Base-by-base conservation (phyloP, 1,139 yeast species). In the Debaryomyces udenii region DNA sequence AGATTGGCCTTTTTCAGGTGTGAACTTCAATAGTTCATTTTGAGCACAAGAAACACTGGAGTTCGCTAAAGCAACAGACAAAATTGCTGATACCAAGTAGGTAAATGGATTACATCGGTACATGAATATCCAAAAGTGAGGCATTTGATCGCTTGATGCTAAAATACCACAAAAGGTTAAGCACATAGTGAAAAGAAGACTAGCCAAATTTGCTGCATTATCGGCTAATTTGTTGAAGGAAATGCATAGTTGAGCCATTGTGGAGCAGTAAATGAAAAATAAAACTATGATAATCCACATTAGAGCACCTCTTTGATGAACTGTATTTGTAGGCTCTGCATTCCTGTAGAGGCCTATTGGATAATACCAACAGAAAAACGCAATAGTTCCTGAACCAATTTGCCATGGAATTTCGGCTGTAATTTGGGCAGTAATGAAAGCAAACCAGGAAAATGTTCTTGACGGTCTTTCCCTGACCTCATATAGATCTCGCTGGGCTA, bases 371-470 rank as follows among this genome's bases (percentile, higher is more conserved):
- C 83, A 77, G 57, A 86, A 76, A 66, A 74, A 89, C 3, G 84
- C 74, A 6, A 86, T 20, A 1, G 90, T 79, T 47, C 88, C 90
- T 42, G 77, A 70, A 3, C 81, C 45, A 14, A 81, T 52, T 55
- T 85, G 86, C 84, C 87, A 86, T 23, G 96, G 95, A 28, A 86
- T 59, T 57, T 89, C 96, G 27, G 78, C 83, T 13, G 83, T 62
- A 35, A 87, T 69, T 62, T 87, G 91, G 17, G 87, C 79, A 26
- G 73, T 51, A 49, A 88, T 64, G 56, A 57, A 61, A 9, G 64
- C 53, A 30, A 58, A 38, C 66, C 66, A 61, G 17, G 60, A 52
- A 37, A 58, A 61, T 3, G 66, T 54, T 44, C 53, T 61, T 5
- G 65, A 58, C 22, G 68, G 70, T 14, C 61, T 38, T 47, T 61